phyloP scores from a whole-genome alignment of 352 stramenopile species.

The Phytopythium ostracodes region DNA sequence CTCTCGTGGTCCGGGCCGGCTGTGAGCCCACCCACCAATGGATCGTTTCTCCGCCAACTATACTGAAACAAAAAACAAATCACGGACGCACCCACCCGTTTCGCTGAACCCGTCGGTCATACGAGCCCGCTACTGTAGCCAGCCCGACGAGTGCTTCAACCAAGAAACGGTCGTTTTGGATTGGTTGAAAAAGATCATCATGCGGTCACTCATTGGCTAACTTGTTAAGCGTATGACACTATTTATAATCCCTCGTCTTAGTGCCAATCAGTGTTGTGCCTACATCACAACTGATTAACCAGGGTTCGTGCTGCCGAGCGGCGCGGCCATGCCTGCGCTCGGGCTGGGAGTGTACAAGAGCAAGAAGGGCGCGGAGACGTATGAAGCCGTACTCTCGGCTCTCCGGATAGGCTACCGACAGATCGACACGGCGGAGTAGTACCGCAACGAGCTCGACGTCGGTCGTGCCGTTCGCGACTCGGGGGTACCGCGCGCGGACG shows the following conservation, averaged over 20 bases:
- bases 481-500: slow-evolving; percentile 43
- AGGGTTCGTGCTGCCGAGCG: slow-evolving; percentile 13
- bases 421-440: slow-evolving; percentile 72
- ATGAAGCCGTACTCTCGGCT: slow-evolving; percentile 18
- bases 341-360: slow-evolving; percentile 25
- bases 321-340: slow-evolving; percentile 15
- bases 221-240: too few species aligned
- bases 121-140: too few species aligned
- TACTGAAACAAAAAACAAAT: too few species aligned
- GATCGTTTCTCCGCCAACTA: too few species aligned
- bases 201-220: neutral
- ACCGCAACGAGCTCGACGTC: slow-evolving; percentile 71
- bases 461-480: slow-evolving; percentile 46
- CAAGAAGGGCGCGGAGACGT: slow-evolving; percentile 15
- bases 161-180: slow-evolving; percentile 1
- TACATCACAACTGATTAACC: neutral
- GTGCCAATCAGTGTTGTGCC: neutral
- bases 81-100: too few species aligned
- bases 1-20: too few species aligned
- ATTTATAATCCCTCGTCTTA: neutral
- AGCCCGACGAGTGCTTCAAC: too few species aligned
- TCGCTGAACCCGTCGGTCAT: too few species aligned
- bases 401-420: slow-evolving; percentile 59
- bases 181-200: too few species aligned
- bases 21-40: too few species aligned